A percentile compares a stretch with the other conserved stretches of the same genome.
These are phyloP conservation scores for Neoscytalidium dimidiatum DNA, from an alignment of 2,329 filamentous ascomycete genomes.

Conservation along the genomic window DNA sequence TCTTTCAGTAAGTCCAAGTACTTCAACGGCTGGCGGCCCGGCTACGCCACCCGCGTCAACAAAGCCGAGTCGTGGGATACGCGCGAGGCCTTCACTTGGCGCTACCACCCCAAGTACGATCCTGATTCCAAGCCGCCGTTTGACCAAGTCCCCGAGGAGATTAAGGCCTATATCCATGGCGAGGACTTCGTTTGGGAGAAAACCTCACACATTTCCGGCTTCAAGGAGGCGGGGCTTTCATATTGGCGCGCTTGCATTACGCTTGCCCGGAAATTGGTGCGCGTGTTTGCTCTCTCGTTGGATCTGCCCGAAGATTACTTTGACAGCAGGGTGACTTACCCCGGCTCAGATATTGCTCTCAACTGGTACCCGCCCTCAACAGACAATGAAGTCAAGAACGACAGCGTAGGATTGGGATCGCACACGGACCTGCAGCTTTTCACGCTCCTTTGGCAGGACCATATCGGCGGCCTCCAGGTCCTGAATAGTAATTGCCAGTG, in stretches of 20 bases:
- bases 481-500: not conserved
- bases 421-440: constrained; percentile 54
- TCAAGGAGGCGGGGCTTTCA: not conserved
- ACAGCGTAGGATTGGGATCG: constrained; percentile 46
- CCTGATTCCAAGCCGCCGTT: not conserved
- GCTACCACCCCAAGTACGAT: not conserved
- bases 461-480: not conserved
- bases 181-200: constrained; percentile 2
- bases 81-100: constrained; percentile 5
- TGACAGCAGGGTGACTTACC: constrained; percentile 36
- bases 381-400: not conserved
- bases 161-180: not conserved
- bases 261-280: not conserved
- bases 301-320: constrained; percentile 45
- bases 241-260: not conserved
- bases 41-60: not conserved
- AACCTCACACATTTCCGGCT: not conserved
- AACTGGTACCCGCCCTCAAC: constrained; percentile 45
- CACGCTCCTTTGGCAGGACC: constrained; percentile 53
- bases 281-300: constrained; percentile 44
- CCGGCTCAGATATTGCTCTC: constrained; percentile 38
- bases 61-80: not conserved
- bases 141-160: not conserved
- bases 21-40: not conserved
- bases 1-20: not conserved